These are phyloP conservation scores for Filobasidium uniguttulatum DNA, from an alignment of 1,284 basidiomycete species.

Conservation along the genomic window DNA sequence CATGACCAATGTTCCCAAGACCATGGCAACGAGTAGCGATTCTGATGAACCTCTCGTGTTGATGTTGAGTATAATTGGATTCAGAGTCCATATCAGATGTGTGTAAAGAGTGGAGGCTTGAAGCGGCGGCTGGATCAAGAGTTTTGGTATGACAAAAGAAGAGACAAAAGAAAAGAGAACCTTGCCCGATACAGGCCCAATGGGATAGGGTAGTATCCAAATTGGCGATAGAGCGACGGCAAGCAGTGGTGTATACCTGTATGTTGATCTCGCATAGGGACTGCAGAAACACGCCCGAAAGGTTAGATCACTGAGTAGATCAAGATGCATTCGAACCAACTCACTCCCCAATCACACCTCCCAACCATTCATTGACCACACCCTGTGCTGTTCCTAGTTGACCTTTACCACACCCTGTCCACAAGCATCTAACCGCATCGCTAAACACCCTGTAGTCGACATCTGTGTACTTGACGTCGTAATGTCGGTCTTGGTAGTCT, in stretches of 20 bases:
- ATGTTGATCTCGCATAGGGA: constrained; percentile 86
- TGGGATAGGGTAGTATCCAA: constrained; percentile 34
- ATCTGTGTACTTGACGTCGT: constrained; percentile 88
- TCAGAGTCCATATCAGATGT: constrained; percentile 61
- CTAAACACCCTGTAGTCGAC: constrained; percentile 92
- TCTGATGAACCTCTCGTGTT: constrained; percentile 94
- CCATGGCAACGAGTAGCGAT: constrained; percentile 65
- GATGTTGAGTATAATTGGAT: constrained; percentile 89
- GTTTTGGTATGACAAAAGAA: constrained; percentile 64
- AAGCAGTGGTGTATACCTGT: constrained; percentile 89
- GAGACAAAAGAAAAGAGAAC: constrained; percentile 63
- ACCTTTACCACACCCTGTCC: constrained; percentile 20
- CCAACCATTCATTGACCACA: constrained; percentile 41
- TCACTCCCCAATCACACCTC: constrained; percentile 50
- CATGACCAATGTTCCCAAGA: constrained; percentile 52
- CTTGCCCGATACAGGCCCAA: constrained; percentile 78
- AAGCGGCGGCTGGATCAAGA: constrained; percentile 46
- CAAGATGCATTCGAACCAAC: constrained; percentile 22
- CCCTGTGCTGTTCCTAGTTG: constrained; percentile 48
- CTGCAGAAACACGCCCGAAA: constrained; percentile 37
- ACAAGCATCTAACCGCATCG: constrained; percentile 67
- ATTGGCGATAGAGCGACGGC: constrained; percentile 73
- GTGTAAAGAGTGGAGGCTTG: constrained; percentile 19
- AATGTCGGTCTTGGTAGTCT: constrained; percentile 70
- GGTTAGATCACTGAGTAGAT: neutral